Evolutionary conservation across 2,329 filamentous ascomycete species (phyloP).

Genomic region (Xylaria multiplex): DNA sequence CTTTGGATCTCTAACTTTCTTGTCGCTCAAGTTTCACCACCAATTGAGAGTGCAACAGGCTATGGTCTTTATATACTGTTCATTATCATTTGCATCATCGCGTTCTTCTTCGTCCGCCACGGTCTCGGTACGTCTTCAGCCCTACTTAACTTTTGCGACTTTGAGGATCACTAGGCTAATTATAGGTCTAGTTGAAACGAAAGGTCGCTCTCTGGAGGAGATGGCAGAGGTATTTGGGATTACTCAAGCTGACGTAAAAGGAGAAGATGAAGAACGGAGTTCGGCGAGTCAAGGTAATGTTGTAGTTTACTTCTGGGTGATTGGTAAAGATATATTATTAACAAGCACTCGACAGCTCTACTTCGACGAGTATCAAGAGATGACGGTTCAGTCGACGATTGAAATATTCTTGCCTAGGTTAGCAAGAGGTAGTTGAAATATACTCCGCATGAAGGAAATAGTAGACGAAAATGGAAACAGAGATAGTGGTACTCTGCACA

Average conservation of each 20-base stretch:
- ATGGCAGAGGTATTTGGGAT: slow-evolving; percentile 45
- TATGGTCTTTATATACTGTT: slow-evolving; percentile 46
- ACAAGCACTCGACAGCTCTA: slow-evolving; percentile 8
- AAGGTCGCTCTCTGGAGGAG: slow-evolving; percentile 35
- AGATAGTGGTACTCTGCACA: not conserved
- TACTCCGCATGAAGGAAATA: too few species aligned
- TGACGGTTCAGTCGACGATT: slow-evolving; percentile 4
- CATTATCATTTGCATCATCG: slow-evolving; percentile 43
- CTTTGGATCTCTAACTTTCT: slow-evolving; percentile 48
- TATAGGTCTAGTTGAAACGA: slow-evolving; percentile 29
- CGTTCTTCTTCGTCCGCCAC: slow-evolving; percentile 46
- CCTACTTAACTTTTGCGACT: not conserved
- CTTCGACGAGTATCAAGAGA: slow-evolving; percentile 15
- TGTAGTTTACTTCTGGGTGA: not conserved
- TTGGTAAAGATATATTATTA: not conserved
- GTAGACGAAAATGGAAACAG: not conserved
- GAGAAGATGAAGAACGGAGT: slow-evolving; percentile 24
- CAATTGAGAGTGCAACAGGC: slow-evolving; percentile 43
- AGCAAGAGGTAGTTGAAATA: too few species aligned
- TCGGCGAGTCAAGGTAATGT: slow-evolving; percentile 37
- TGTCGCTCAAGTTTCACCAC: slow-evolving; percentile 43
- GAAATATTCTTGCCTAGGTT: not conserved
- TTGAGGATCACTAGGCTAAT: not conserved
- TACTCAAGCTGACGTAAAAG: slow-evolving; percentile 26
- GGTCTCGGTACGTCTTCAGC: slow-evolving; percentile 37